Evolutionary conservation across 768 basidiomycete genomes (phyloP).

Genomic region (Panaeolus papilionaceus): DNA sequence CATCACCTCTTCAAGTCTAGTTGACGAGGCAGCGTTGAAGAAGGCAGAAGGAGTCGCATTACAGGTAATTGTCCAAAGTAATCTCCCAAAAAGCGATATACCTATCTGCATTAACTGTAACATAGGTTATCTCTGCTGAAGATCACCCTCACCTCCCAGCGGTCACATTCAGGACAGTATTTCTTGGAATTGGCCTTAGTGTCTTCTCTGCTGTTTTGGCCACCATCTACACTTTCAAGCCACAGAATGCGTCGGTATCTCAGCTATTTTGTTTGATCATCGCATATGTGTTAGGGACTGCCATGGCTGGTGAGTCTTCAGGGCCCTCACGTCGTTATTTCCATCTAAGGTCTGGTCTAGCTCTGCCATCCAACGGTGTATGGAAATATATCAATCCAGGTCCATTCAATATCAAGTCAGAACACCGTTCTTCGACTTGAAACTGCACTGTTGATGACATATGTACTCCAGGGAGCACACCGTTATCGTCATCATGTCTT

Average conservation of each 20-base stretch:
- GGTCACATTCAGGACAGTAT: constrained; percentile 59
- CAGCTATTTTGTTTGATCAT: constrained; percentile 63
- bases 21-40: background rate
- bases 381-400: constrained; percentile 54
- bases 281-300: constrained; percentile 53
- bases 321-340: constrained; percentile 43
- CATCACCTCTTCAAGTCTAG: background rate
- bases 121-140: background rate
- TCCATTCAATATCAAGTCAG: constrained; percentile 62
- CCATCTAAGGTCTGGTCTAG: constrained; percentile 42
- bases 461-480: constrained; percentile 49
- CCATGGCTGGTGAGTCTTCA: constrained; percentile 57
- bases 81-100: too few relatives aligned
- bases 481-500: constrained; percentile 59
- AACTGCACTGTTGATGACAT: background rate
- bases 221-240: constrained; percentile 70
- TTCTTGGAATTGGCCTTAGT: constrained; percentile 61
- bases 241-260: constrained; percentile 54
- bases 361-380: background rate
- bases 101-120: background rate
- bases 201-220: constrained; percentile 61
- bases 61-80: background rate
- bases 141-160: constrained; percentile 35
- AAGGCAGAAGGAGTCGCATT: constrained; percentile 2
- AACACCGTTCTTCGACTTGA: constrained; percentile 28